Evolutionary conservation across 805 yeast genomes (phyloP), one percentile per base, ranked within the genome.

Genomic region (Blastobotrys terrestris): DNA sequence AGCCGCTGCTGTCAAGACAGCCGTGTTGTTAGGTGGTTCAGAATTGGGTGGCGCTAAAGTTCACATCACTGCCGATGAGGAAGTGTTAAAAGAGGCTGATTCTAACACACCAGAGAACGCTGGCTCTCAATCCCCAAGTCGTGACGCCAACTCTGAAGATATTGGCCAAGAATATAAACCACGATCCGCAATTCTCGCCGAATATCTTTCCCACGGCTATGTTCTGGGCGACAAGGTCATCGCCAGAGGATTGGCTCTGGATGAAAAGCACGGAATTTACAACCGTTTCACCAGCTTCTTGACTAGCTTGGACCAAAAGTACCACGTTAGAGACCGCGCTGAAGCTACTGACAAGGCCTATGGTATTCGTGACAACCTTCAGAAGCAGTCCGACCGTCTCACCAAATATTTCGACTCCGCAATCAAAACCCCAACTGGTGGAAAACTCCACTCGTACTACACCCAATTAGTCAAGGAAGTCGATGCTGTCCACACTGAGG

Each of bases 111-210:
- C 61, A 21, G 50, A 21, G 43, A 56, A 49, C 14, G 51, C 54
- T 19, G 53, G 62, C 20, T 50, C 62, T 8, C 56, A 53, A 43
- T 58, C 60, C 19, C 59, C 60, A 48, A 21, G 16, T 14, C 15
- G 39, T 46, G 42, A 18, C n/a, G 14, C 20, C 26, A n/a, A 39
- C 2, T 3, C 31, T 14, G 51, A 54, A n/a, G 75, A 71, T 49
- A 77, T 85, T 50, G 67, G 75, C 3, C 95, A 86, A 69, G 95
- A 87, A 62, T 80, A 79, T 55, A 86, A 86, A 71, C 95, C 95
- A 53, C 84, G 84, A 63, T 68, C 81, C 52, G 80, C 88, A 16
- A 81, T 87, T 54, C 72, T 85, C 70, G 92, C 94, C 1, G 92
- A 86, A 67, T 78, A 84, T 60, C 72, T 86, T 55, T 75, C 88